phyloP scores from a whole-genome alignment of 768 basidiomycete species.

The Phaeotremella skinneri region DNA sequence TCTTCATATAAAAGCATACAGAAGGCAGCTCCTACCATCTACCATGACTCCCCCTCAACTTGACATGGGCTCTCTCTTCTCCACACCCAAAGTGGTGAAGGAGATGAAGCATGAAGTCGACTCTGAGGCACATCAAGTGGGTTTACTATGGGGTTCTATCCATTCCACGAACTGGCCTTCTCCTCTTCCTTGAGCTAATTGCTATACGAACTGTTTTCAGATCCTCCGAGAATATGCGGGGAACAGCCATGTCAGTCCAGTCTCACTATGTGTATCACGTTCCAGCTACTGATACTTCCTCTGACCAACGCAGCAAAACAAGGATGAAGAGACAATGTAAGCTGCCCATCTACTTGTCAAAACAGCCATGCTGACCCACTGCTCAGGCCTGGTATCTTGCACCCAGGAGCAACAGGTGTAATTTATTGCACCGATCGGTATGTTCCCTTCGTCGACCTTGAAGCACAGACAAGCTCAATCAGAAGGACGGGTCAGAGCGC shows the following conservation, averaged over 20 bases:
- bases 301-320: too few species aligned
- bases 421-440: conserved; percentile 84
- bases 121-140: conserved; percentile 81
- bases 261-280: neutral
- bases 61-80: conserved; percentile 15
- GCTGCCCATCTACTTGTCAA: conserved; percentile 54
- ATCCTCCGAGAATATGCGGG: conserved; percentile 26
- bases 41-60: too few species aligned
- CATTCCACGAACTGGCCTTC: conserved; percentile 4
- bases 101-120: conserved; percentile 69
- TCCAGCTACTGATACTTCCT: too few species aligned
- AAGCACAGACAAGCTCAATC: neutral
- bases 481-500: conserved; percentile 59
- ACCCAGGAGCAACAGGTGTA: conserved; percentile 54
- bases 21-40: too few species aligned
- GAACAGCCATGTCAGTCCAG: conserved; percentile 4
- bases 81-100: conserved; percentile 54
- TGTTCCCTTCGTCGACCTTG: neutral
- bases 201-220: too few species aligned
- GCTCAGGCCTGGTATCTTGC: conserved; percentile 37
- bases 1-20: too few species aligned
- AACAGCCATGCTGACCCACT: conserved; percentile 55
- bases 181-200: neutral
- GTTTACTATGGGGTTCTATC: conserved; percentile 7
- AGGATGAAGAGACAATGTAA: conserved; percentile 84